Percentiles rank a stretch among this genome's conserved stretches.
Evolutionary conservation across 139 green algal species (phyloP).

Genomic region (Monoraphidium neglectum): DNA sequence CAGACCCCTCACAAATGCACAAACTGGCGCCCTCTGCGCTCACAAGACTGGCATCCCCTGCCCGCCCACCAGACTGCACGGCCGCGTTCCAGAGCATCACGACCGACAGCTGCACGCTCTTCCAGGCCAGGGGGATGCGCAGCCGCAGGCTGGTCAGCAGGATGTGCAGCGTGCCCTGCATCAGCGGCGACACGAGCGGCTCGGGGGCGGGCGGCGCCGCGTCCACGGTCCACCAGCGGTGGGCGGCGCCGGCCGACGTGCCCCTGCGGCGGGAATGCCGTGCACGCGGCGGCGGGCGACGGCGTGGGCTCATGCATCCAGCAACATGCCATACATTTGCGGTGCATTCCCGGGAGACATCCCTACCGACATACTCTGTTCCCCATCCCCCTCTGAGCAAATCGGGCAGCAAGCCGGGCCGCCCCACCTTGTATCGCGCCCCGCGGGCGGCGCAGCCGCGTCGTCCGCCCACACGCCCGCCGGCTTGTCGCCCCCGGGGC

Average conservation of each 20-base stretch:
- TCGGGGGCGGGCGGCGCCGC: constrained; percentile 44
- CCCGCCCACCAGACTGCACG: constrained; percentile 26
- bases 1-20: not conserved
- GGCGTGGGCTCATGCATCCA: too few relatives aligned
- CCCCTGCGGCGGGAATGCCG: not conserved
- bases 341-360: too few relatives aligned
- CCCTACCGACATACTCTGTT: too few relatives aligned
- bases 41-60: too few relatives aligned
- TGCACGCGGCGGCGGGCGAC: not conserved
- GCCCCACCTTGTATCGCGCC: too few relatives aligned
- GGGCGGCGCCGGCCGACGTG: too few relatives aligned
- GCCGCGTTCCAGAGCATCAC: constrained; percentile 52
- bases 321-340: too few relatives aligned
- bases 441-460: too few relatives aligned
- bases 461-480: not conserved
- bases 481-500: constrained; percentile 44
- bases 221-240: constrained; percentile 70
- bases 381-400: too few relatives aligned
- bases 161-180: constrained; percentile 60
- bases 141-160: constrained; percentile 52
- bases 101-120: constrained; percentile 55
- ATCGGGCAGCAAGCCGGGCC: too few relatives aligned
- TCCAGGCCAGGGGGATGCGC: constrained; percentile 39
- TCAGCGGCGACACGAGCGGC: constrained; percentile 29
- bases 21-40: too few relatives aligned